A percentile compares a stretch with the other conserved stretches of the same genome.
Conservation (phyloP, 192 early-diverging fungal species). For the Kickxella alabastrina region DNA sequence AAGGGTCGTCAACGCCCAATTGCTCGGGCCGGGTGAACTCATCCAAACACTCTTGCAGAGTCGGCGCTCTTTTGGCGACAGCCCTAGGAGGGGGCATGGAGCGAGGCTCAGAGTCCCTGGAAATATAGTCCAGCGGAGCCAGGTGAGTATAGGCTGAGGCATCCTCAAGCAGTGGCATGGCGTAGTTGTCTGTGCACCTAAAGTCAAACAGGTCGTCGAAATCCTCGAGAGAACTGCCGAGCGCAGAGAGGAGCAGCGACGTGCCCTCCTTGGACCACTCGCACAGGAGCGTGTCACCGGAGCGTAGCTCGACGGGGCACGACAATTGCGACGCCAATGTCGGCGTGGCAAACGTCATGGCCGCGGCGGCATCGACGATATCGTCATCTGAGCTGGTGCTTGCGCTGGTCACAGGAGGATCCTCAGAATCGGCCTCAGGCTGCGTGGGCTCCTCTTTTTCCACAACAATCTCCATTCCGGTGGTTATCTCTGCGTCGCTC, state of each 20-base stretch:
- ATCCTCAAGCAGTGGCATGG: slow-evolving; percentile 40
- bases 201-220: slow-evolving; percentile 31
- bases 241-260: slow-evolving; percentile 18
- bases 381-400: slow-evolving; percentile 22
- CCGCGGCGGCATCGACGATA: slow-evolving; percentile 26
- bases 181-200: slow-evolving; percentile 19
- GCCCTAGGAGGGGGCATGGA: not conserved
- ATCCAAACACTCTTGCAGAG: slow-evolving; percentile 64
- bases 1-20: slow-evolving; percentile 68
- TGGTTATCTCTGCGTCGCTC: slow-evolving; percentile 6
- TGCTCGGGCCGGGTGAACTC: slow-evolving; percentile 74
- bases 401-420: too few species aligned
- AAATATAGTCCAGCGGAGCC: not conserved
- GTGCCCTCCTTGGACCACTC: slow-evolving; percentile 37
- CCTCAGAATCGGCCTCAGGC: not conserved
- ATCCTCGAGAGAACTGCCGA: too few species aligned
- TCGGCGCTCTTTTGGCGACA: slow-evolving; percentile 31
- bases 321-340: slow-evolving; percentile 2
- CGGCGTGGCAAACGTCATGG: slow-evolving; percentile 14
- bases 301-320: slow-evolving; percentile 14
- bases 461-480: not conserved
- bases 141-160: slow-evolving; percentile 21
- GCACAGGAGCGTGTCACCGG: slow-evolving; percentile 48
- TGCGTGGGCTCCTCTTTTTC: not conserved
- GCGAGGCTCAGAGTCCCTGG: slow-evolving; percentile 1